Evolutionary conservation across 345 rosid species (phyloP).

Genomic region (Dovyalis caffra): DNA sequence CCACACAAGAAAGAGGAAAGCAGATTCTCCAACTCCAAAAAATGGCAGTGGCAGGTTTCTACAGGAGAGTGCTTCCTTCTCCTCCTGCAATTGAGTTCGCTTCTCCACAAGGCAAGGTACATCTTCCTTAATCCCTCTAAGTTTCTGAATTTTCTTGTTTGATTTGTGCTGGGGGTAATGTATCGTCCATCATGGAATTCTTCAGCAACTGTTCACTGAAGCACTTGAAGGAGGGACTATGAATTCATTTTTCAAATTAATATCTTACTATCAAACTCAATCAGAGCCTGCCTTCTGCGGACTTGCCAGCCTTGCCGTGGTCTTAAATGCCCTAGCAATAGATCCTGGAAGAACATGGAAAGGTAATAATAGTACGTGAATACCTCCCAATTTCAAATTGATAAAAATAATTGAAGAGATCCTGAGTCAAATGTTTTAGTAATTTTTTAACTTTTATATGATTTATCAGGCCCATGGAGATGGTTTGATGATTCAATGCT

Average conservation of each 20-base stretch:
- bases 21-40: background rate
- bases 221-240: constrained; percentile 36
- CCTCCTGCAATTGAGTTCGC: constrained; percentile 86
- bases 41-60: constrained; percentile 75
- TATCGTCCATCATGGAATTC: too few species aligned
- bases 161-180: background rate
- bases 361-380: constrained; percentile 19
- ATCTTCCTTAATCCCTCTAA: background rate
- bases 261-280: constrained; percentile 44
- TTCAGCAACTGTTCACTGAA: constrained; percentile 40
- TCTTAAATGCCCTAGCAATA: constrained; percentile 44
- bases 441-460: background rate
- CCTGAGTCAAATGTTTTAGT: background rate
- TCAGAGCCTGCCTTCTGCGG: constrained; percentile 50
- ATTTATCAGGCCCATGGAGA: constrained; percentile 37
- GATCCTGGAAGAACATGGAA: constrained; percentile 48
- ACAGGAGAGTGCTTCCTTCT: constrained; percentile 59
- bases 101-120: constrained; percentile 74
- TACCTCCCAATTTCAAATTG: background rate
- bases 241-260: constrained; percentile 37
- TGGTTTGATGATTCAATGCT: constrained; percentile 46
- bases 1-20: background rate
- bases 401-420: background rate
- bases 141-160: background rate
- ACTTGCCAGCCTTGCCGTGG: constrained; percentile 38